phyloP scores from a whole-genome alignment of 208 protist genomes.

The Novymonas esmeraldas region DNA sequence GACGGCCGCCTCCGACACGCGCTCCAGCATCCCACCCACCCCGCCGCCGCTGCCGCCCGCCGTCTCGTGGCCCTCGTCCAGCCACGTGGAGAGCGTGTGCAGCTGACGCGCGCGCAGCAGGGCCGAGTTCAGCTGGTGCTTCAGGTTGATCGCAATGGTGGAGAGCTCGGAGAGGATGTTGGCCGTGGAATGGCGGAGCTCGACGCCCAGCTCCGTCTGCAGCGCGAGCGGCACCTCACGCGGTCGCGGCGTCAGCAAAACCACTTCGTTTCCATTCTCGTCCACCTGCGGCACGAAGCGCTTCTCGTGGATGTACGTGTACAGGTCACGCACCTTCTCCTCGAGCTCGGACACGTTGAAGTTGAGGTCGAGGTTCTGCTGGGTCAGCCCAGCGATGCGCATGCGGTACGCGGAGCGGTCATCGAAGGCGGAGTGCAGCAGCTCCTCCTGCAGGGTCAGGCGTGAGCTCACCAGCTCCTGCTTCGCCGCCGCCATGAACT shows the following conservation, averaged over 20 bases:
- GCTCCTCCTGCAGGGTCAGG: slow-evolving; percentile 65
- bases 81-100: slow-evolving; percentile 54
- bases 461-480: slow-evolving; percentile 61
- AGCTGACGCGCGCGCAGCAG: slow-evolving; percentile 64
- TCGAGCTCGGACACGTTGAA: slow-evolving; percentile 44
- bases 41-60: slow-evolving; percentile 5
- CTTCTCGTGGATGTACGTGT: slow-evolving; percentile 77
- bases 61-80: slow-evolving; percentile 35
- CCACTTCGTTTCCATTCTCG: slow-evolving; percentile 22
- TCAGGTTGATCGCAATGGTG: slow-evolving; percentile 67
- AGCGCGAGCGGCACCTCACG: slow-evolving; percentile 68
- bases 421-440: slow-evolving; percentile 75
- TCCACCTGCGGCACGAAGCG: slow-evolving; percentile 41
- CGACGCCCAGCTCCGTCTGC: slow-evolving; percentile 75
- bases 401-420: slow-evolving; percentile 69
- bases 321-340: slow-evolving; percentile 48
- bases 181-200: slow-evolving; percentile 64
- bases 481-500: slow-evolving; percentile 64
- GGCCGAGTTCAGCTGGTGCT: slow-evolving; percentile 79
- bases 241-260: slow-evolving; percentile 66
- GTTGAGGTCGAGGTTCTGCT: slow-evolving; percentile 51
- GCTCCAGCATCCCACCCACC: slow-evolving; percentile 39
- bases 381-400: slow-evolving; percentile 55
- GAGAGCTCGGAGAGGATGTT: slow-evolving; percentile 68
- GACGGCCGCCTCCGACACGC: slow-evolving; percentile 35